phyloP scores from a whole-genome alignment of 1,139 yeast species.

The Diutina catenulata region DNA sequence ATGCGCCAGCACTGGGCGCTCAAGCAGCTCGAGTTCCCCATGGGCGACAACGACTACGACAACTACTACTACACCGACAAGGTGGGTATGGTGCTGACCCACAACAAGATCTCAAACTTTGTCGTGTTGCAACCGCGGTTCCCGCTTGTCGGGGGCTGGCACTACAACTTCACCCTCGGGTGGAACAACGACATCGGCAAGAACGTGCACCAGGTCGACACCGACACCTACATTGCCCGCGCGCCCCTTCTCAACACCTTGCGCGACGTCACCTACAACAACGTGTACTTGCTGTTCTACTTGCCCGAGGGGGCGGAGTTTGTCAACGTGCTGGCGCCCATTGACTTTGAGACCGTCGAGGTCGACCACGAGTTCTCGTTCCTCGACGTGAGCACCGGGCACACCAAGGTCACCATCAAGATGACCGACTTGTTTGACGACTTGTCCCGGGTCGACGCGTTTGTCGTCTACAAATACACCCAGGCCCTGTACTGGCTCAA shows the following conservation, averaged over 20 bases:
- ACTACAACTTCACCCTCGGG: slow-evolving; percentile 88
- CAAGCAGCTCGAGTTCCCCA: slow-evolving; percentile 42
- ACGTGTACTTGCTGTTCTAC: slow-evolving; percentile 49
- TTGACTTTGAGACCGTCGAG: slow-evolving; percentile 25
- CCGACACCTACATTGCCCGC: slow-evolving; percentile 48
- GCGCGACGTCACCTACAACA: slow-evolving; percentile 52
- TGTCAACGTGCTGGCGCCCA: slow-evolving; percentile 46
- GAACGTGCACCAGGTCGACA: slow-evolving; percentile 33
- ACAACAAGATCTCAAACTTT: slow-evolving; percentile 33
- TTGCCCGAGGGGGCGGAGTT: slow-evolving; percentile 83
- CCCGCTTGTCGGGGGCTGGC: slow-evolving; percentile 95
- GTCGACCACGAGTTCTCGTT: slow-evolving; percentile 45
- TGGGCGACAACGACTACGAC: slow-evolving; percentile 20
- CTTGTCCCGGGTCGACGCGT: slow-evolving; percentile 43
- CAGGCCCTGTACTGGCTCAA: slow-evolving; percentile 42
- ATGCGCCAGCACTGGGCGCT: slow-evolving; percentile 35
- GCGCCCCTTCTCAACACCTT: slow-evolving; percentile 73
- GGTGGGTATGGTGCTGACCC: slow-evolving; percentile 92
- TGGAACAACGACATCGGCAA: slow-evolving; percentile 59
- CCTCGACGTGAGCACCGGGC: slow-evolving; percentile 71
- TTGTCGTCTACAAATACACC: slow-evolving; percentile 54
- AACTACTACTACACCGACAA: slow-evolving; percentile 71
- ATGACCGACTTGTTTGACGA: slow-evolving; percentile 63
- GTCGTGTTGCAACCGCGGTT: slow-evolving; percentile 71
- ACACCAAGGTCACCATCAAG: slow-evolving; percentile 58